Conservation (phyloP, 2,329 filamentous ascomycete species). For the Fusarium siculi region DNA sequence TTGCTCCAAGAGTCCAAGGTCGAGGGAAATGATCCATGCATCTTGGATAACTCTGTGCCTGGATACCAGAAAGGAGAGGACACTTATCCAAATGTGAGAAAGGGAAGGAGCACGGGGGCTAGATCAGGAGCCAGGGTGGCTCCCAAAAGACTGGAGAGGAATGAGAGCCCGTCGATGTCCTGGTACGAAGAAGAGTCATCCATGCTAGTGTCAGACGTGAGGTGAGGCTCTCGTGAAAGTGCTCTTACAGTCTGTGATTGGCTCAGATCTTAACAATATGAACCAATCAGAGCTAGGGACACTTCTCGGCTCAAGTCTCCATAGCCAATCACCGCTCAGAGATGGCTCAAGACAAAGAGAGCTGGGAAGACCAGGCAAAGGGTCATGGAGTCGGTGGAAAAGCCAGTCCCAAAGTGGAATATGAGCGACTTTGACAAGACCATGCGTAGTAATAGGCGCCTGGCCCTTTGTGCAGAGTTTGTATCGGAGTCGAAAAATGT, state of each 20-base stretch:
- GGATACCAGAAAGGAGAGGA: constrained; percentile 39
- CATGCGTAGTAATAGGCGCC: constrained; percentile 22
- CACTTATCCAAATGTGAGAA: constrained; percentile 27
- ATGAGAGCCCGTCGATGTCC: constrained; percentile 40
- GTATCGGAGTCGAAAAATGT: constrained; percentile 31
- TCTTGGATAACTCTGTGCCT: constrained; percentile 15
- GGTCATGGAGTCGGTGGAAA: constrained; percentile 35
- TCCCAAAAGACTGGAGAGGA: constrained; percentile 36
- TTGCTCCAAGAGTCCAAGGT: constrained; percentile 34
- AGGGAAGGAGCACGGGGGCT: constrained; percentile 22
- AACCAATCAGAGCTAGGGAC: constrained; percentile 16
- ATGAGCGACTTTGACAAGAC: constrained; percentile 40
- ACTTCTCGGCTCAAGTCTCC: constrained; percentile 21
- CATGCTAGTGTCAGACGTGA: constrained; percentile 48
- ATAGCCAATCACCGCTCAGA: constrained; percentile 21
- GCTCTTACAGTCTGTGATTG: constrained; percentile 47
- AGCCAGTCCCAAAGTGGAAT: constrained; percentile 42
- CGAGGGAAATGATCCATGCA: constrained; percentile 38
- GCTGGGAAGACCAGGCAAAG: constrained; percentile 37
- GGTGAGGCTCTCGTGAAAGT: constrained; percentile 50
- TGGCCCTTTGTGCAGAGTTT: constrained; percentile 3
- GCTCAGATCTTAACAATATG: not conserved
- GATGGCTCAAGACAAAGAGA: constrained; percentile 34
- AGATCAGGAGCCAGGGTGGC: constrained; percentile 29
- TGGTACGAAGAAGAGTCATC: constrained; percentile 39